Conservation (phyloP, 495 filamentous ascomycete species). For the Paragyromitra xinjiangensis region DNA sequence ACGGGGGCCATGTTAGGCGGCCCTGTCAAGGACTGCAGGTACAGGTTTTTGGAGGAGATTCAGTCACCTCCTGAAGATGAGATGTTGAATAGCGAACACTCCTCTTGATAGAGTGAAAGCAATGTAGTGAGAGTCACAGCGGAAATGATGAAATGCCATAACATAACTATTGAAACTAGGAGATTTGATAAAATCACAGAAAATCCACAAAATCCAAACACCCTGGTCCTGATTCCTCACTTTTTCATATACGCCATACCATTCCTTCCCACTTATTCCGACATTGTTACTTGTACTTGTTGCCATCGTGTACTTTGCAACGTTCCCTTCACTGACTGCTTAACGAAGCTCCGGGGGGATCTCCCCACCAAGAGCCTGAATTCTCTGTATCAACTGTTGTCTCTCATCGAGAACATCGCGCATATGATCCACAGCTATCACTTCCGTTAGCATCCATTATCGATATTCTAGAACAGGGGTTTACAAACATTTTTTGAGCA, state of each 20-base stretch:
- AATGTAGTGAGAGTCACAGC: neutral
- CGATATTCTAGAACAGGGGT: neutral
- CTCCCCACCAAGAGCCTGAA: constrained; percentile 69
- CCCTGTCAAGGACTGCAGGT: constrained; percentile 22
- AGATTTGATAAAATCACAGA: constrained; percentile 19
- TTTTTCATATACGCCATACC: constrained; percentile 24
- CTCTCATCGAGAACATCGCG: constrained; percentile 70
- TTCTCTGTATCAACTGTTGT: constrained; percentile 68
- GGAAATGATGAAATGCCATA: constrained; percentile 6
- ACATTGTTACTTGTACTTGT: neutral
- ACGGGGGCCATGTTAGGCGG: neutral
- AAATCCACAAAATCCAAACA: constrained; percentile 31
- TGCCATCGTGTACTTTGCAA: constrained; percentile 1
- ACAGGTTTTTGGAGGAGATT: constrained; percentile 3
- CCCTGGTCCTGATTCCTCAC: neutral
- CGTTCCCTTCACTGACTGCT: neutral
- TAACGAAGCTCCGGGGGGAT: constrained; percentile 58
- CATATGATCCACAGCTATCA: constrained; percentile 73
- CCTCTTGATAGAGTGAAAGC: neutral
- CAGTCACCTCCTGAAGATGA: constrained; percentile 20
- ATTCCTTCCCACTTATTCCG: constrained; percentile 8
- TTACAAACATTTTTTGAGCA: constrained; percentile 68
- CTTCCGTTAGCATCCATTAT: constrained; percentile 19
- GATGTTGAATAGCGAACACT: neutral
- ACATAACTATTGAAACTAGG: constrained; percentile 11